Evolutionary conservation across 2,329 filamentous ascomycete genomes (phyloP).

Genomic region (Botrytis porri): DNA sequence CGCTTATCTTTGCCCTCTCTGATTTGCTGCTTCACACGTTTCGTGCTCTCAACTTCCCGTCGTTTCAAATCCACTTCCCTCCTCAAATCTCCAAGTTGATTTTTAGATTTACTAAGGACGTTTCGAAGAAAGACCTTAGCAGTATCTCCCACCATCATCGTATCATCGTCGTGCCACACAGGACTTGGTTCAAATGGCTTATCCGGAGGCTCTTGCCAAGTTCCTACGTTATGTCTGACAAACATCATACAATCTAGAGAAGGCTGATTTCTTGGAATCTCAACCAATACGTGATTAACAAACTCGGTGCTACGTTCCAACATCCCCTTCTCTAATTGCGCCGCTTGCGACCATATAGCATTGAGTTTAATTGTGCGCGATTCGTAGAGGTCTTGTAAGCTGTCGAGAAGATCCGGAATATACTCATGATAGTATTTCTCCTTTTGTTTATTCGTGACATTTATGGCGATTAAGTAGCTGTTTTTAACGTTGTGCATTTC

Average conservation of each 20-base stretch:
- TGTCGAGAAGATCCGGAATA: slow-evolving; percentile 87
- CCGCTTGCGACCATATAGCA: slow-evolving; percentile 76
- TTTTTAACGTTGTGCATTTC: slow-evolving; percentile 99
- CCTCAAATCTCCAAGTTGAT: slow-evolving; percentile 74
- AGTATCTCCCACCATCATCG: slow-evolving; percentile 80
- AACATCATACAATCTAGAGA: slow-evolving; percentile 97
- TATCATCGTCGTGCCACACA: slow-evolving; percentile 91
- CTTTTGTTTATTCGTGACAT: slow-evolving; percentile 96
- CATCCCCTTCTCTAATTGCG: slow-evolving; percentile 75
- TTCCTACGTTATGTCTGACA: slow-evolving; percentile 80
- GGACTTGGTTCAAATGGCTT: slow-evolving; percentile 90
- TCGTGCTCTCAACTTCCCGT: slow-evolving; percentile 77
- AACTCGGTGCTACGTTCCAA: slow-evolving; percentile 70
- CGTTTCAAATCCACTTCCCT: slow-evolving; percentile 82
- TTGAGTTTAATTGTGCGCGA: slow-evolving; percentile 84
- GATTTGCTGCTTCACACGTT: slow-evolving; percentile 69
- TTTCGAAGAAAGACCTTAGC: slow-evolving; percentile 92
- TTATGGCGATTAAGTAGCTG: slow-evolving; percentile 93
- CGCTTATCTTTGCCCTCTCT: slow-evolving; percentile 82
- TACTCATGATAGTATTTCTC: slow-evolving; percentile 98
- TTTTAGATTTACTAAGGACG: slow-evolving; percentile 85
- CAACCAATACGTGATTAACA: slow-evolving; percentile 68
- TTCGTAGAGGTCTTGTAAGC: slow-evolving; percentile 89
- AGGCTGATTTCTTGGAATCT: slow-evolving; percentile 85
- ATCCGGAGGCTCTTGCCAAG: slow-evolving; percentile 80